A percentile compares a stretch with the other conserved stretches of the same genome.
Conservation (phyloP, 2,329 filamentous ascomycete species). For the Hypocrella siamensis region DNA sequence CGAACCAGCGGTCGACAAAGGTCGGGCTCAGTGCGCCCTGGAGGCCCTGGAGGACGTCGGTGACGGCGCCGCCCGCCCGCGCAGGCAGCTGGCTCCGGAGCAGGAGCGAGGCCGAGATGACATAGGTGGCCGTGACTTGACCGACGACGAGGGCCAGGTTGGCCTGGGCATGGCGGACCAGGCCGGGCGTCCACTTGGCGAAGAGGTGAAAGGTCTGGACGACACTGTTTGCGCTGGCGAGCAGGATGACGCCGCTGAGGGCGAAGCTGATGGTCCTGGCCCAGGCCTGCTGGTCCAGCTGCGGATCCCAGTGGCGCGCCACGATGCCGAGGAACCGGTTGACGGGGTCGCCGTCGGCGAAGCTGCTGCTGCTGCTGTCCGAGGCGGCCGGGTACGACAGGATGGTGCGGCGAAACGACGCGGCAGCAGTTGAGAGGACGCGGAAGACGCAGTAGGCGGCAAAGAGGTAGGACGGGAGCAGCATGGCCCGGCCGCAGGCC, state of each 20-base stretch:
- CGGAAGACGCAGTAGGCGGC: constrained; percentile 75
- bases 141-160: constrained; percentile 67
- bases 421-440: constrained; percentile 55
- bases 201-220: constrained; percentile 78
- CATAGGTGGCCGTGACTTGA: constrained; percentile 72
- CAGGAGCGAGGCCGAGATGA: constrained; percentile 65
- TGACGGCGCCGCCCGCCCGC: constrained; percentile 63
- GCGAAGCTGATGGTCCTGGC: constrained; percentile 74
- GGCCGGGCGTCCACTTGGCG: constrained; percentile 53
- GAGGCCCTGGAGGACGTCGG: constrained; percentile 60
- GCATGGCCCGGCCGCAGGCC: constrained; percentile 44
- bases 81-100: constrained; percentile 63
- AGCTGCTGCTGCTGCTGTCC: too few relatives aligned
- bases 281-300: constrained; percentile 70
- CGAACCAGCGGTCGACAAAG: constrained; percentile 64
- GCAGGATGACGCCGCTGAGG: constrained; percentile 67
- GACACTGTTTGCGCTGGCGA: constrained; percentile 66
- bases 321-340: constrained; percentile 69
- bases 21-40: constrained; percentile 52
- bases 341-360: constrained; percentile 64
- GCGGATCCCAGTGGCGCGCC: constrained; percentile 70
- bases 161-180: constrained; percentile 60
- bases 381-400: constrained; percentile 21
- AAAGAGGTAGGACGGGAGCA: constrained; percentile 51
- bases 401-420: constrained; percentile 42